These are phyloP conservation scores for Beta corolliflora DNA, from an alignment of 179 eudicot genomes.

Conservation along the genomic window DNA sequence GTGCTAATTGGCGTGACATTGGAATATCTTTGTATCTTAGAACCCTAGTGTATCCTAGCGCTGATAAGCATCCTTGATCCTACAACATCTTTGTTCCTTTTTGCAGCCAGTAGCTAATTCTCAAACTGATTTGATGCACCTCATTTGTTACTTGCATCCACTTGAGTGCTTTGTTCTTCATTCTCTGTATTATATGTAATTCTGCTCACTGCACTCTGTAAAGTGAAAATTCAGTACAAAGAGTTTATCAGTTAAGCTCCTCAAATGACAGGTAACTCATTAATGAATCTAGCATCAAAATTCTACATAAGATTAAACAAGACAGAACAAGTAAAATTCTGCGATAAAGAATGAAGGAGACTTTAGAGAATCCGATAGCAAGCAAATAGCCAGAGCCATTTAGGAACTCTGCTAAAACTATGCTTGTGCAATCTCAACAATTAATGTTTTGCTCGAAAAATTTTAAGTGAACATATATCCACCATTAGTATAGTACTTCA, in stretches of 20 bases:
- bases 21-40: not conserved
- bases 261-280: not conserved
- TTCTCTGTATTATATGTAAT: not conserved
- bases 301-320: not conserved
- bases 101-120: not conserved
- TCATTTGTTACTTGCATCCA: not conserved
- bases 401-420: not conserved
- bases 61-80: not conserved
- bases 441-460: too few species aligned
- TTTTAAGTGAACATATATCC: not conserved
- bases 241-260: not conserved
- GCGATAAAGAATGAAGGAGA: not conserved
- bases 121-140: not conserved
- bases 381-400: not conserved
- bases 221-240: not conserved
- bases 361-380: not conserved
- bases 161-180: not conserved
- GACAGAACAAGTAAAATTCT: not conserved
- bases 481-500: not conserved
- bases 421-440: not conserved
- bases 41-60: not conserved
- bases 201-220: conserved; percentile 3
- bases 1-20: too few species aligned
- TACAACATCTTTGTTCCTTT: not conserved
- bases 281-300: not conserved